Percentiles rank a stretch among this genome's conserved stretches.
Conservation (phyloP, 305 asterid species). For the Fraxinus nigra region DNA sequence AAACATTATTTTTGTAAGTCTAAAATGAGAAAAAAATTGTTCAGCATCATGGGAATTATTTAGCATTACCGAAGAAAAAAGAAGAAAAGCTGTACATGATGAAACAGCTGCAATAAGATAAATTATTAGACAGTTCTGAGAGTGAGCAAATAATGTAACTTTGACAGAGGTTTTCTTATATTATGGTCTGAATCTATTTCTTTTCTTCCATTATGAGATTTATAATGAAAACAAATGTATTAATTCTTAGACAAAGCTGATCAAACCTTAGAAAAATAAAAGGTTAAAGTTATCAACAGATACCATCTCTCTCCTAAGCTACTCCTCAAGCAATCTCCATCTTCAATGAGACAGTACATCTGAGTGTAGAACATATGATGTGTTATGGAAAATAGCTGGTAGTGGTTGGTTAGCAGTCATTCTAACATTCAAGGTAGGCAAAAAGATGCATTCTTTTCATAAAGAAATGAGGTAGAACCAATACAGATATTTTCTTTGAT, state of each 20-base stretch:
- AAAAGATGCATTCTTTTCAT: not conserved
- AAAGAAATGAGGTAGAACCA: not conserved
- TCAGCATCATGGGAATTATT: not conserved
- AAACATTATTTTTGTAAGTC: not conserved
- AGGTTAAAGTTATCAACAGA: not conserved
- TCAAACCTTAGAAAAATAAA: not conserved
- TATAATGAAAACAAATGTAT: not conserved
- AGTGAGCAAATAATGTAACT: not conserved
- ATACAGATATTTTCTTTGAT: not conserved
- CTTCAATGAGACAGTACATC: not conserved
- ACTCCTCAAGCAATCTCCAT: not conserved
- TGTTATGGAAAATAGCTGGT: not conserved
- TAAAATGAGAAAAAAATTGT: not conserved
- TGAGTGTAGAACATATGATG: not conserved
- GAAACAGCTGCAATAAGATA: not conserved
- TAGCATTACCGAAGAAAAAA: not conserved
- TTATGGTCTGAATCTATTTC: not conserved
- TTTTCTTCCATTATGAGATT: not conserved
- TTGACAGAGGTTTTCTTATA: not conserved
- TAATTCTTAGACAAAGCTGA: not conserved
- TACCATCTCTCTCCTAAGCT: not conserved
- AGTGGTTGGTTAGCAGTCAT: not conserved
- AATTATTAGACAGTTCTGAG: not conserved
- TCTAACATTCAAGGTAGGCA: not conserved
- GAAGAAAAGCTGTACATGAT: not conserved